Conservation (phyloP, 495 filamentous ascomycete species). For the Podospora pseudocomata region DNA sequence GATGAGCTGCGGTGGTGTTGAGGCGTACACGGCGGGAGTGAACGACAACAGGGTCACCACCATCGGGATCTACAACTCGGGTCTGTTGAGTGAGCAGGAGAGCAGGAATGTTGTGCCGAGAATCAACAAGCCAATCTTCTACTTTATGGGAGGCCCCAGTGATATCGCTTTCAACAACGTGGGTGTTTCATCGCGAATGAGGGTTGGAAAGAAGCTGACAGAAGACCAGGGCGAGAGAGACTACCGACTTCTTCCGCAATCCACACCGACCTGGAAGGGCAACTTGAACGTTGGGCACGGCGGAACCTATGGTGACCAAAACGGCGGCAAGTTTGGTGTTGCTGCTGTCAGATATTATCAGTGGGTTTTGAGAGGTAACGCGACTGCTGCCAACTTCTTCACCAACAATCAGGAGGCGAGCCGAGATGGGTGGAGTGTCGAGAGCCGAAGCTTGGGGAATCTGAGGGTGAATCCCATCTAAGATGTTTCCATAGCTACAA, state of each 20-base stretch:
- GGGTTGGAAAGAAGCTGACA: not conserved
- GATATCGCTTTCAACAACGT: constrained; percentile 34
- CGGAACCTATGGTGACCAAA: constrained; percentile 24
- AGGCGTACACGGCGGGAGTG: constrained; percentile 25
- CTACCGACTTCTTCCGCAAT: constrained; percentile 23
- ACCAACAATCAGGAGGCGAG: constrained; percentile 4
- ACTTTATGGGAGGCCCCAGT: constrained; percentile 26
- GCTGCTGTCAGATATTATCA: constrained; percentile 22
- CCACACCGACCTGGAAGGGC: constrained; percentile 36
- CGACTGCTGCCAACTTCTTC: constrained; percentile 16
- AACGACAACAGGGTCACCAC: constrained; percentile 23
- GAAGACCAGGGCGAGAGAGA: constrained; percentile 32
- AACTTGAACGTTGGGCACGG: constrained; percentile 35
- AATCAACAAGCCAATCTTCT: constrained; percentile 28
- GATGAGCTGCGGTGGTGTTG: constrained; percentile 29
- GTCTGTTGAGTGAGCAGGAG: constrained; percentile 19
- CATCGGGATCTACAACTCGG: constrained; percentile 31
- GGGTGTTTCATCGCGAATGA: not conserved
- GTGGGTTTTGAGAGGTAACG: constrained; percentile 24
- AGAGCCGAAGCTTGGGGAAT: constrained; percentile 3
- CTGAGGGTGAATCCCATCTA: constrained; percentile 11
- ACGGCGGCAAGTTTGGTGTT: constrained; percentile 32
- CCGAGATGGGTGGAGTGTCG: constrained; percentile 12
- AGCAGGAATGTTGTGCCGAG: constrained; percentile 8
- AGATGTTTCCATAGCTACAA: not conserved